phyloP scores from a whole-genome alignment of 257 asterid genomes.

The Fraxinus quadrangulata region DNA sequence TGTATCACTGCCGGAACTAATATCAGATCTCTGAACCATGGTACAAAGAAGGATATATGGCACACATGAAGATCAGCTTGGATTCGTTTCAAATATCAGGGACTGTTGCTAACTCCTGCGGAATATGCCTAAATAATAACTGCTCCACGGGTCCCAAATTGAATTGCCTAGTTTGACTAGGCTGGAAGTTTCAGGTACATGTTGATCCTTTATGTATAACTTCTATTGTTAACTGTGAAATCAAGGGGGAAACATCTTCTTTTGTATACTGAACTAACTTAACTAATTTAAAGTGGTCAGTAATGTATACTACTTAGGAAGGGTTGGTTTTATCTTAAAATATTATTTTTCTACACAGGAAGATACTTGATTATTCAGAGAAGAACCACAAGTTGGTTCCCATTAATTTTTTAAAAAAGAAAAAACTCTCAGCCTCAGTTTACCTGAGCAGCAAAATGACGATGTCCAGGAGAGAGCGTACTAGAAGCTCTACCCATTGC shows the following conservation, averaged over 20 bases:
- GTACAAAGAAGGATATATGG: background rate
- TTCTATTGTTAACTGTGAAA: background rate
- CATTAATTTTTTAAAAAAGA: background rate
- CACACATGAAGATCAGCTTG: background rate
- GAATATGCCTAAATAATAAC: background rate
- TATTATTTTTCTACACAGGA: background rate
- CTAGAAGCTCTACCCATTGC: slow-evolving; percentile 73
- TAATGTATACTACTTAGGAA: background rate
- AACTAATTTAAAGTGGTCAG: background rate
- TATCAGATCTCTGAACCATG: background rate
- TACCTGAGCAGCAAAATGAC: slow-evolving; percentile 60
- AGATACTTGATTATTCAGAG: background rate
- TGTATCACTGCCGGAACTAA: background rate
- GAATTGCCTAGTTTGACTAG: background rate
- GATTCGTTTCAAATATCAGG: background rate
- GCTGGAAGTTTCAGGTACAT: background rate
- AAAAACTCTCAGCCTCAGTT: background rate
- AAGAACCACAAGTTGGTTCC: background rate
- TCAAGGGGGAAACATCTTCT: background rate
- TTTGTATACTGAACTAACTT: background rate
- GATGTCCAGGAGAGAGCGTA: slow-evolving; percentile 66
- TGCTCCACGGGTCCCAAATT: background rate
- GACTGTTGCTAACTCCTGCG: background rate
- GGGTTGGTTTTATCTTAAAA: background rate
- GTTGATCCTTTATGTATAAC: background rate